Conservation (phyloP, 23 red algal genomes). For the Chondrus crispus region DNA sequence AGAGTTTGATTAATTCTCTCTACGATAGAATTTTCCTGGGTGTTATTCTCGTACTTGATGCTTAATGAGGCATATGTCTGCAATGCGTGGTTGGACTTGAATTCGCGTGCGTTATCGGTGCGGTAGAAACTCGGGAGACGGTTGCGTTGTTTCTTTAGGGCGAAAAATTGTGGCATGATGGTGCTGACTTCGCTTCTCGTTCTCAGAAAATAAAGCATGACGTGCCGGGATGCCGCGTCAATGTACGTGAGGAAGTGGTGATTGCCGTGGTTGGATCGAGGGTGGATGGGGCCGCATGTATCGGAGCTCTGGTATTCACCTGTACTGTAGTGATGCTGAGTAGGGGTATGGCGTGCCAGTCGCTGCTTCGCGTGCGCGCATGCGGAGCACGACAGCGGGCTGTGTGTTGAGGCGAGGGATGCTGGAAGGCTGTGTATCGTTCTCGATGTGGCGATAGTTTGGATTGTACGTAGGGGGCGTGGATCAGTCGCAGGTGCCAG, state of each 20-base stretch:
- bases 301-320: not conserved
- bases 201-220: not conserved
- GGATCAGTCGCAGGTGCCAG: not conserved
- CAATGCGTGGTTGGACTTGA: not conserved
- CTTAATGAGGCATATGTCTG: not conserved
- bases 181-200: not conserved
- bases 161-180: not conserved
- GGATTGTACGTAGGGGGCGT: not conserved
- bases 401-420: not conserved
- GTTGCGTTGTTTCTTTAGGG: too few relatives aligned
- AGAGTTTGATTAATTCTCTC: not conserved
- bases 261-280: not conserved
- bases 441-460: not conserved
- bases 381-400: not conserved
- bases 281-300: not conserved
- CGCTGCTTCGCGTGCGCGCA: not conserved
- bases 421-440: not conserved
- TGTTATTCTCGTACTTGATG: not conserved
- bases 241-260: not conserved
- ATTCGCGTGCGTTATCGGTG: conserved; percentile 11
- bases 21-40: conserved; percentile 1
- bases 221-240: not conserved
- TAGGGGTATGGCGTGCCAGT: not conserved
- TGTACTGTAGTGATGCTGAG: not conserved
- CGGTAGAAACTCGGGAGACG: not conserved